These are phyloP conservation scores for Xylaria curta DNA, from an alignment of 495 filamentous ascomycete species.

Conservation along the genomic window DNA sequence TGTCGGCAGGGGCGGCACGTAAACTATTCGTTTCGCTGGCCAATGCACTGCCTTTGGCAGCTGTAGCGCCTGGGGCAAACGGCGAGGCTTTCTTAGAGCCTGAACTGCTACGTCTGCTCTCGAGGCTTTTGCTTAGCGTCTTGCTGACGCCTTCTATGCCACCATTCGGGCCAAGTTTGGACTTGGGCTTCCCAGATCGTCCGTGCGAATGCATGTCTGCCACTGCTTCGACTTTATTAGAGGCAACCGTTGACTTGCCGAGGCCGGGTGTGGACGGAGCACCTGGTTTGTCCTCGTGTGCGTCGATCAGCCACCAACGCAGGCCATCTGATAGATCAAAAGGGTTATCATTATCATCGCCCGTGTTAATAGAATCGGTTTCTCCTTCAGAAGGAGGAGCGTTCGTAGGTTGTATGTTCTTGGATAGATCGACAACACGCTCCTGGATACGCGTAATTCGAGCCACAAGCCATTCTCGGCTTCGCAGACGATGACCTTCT, in stretches of 20 bases:
- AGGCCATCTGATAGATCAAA: constrained; percentile 96
- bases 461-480: constrained; percentile 91
- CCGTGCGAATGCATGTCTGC: constrained; percentile 59
- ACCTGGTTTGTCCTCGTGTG: constrained; percentile 91
- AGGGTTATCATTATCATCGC: constrained; percentile 92
- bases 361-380: constrained; percentile 52
- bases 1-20: constrained; percentile 46
- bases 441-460: constrained; percentile 92
- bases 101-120: constrained; percentile 86
- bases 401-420: constrained; percentile 53
- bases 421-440: constrained; percentile 90
- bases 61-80: constrained; percentile 48
- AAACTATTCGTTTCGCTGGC: constrained; percentile 60
- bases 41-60: constrained; percentile 49
- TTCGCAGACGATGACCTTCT: constrained; percentile 81
- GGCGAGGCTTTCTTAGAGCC: constrained; percentile 72
- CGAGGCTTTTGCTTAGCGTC: constrained; percentile 83
- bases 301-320: constrained; percentile 95
- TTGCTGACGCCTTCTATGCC: constrained; percentile 74
- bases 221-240: constrained; percentile 84
- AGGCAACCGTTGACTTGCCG: constrained; percentile 86
- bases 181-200: constrained; percentile 58
- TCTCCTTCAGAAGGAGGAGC: constrained; percentile 39
- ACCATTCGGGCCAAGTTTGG: constrained; percentile 46
- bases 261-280: constrained; percentile 89